A percentile compares a stretch with the other conserved stretches of the same genome.
These are phyloP conservation scores for Apiospora koreana DNA, from an alignment of 2,329 filamentous ascomycete species.

Conservation along the genomic window DNA sequence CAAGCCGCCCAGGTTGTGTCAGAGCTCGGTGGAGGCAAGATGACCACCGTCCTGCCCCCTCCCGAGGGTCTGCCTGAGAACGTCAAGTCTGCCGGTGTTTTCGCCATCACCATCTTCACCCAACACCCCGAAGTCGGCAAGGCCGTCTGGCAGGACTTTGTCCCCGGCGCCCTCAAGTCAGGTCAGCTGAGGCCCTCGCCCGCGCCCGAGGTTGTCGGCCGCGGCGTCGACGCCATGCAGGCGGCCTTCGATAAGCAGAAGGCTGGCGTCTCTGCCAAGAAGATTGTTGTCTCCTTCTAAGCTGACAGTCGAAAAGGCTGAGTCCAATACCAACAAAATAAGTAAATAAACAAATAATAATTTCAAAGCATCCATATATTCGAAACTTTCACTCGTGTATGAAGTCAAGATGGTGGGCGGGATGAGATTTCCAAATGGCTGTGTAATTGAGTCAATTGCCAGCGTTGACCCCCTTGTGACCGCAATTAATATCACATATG, in stretches of 20 bases:
- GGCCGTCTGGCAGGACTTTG: conserved; percentile 12
- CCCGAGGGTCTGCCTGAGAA: conserved; percentile 1
- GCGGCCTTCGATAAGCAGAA: conserved; percentile 10
- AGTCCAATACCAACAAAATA: background rate
- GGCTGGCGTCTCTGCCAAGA: conserved; percentile 12
- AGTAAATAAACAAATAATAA: too few relatives aligned
- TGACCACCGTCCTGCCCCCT: conserved; percentile 8
- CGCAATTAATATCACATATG: background rate
- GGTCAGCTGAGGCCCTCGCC: conserved; percentile 13
- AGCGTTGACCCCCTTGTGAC: background rate
- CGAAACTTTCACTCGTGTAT: background rate
- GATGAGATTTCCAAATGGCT: background rate
- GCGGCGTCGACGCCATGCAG: conserved; percentile 11
- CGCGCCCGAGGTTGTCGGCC: conserved; percentile 11
- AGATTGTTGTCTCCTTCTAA: conserved; percentile 12
- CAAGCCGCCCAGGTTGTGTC: conserved; percentile 1
- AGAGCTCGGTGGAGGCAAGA: conserved; percentile 6
- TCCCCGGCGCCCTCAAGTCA: conserved; percentile 12
- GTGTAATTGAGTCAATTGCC: background rate
- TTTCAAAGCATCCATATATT: background rate
- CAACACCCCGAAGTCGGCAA: conserved; percentile 10
- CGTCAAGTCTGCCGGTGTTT: conserved; percentile 7
- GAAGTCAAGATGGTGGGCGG: background rate
- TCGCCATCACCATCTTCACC: conserved; percentile 9
- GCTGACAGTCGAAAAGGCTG: background rate